Percentiles rank a stretch among this genome's conserved stretches.
These are phyloP conservation scores for Penicillium brasilianum DNA, from an alignment of 2,329 filamentous ascomycete genomes.

Conservation along the genomic window DNA sequence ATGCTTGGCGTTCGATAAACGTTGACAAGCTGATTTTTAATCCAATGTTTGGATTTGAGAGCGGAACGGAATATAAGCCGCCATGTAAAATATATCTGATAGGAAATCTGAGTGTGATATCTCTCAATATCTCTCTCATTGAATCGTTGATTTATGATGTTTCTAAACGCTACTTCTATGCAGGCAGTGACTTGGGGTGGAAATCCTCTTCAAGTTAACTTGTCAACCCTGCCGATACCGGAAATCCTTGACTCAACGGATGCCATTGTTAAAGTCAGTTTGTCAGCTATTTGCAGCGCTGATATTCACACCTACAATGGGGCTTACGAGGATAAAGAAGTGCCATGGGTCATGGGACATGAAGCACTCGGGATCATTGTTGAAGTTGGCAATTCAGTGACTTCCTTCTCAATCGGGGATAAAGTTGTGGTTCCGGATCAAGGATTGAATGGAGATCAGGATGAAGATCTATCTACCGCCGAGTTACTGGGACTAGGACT, in stretches of 20 bases:
- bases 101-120: background rate
- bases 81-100: background rate
- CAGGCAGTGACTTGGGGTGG: slow-evolving; percentile 37
- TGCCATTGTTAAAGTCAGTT: slow-evolving; percentile 43
- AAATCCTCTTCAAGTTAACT: slow-evolving; percentile 31
- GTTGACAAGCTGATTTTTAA: background rate
- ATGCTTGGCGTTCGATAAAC: background rate
- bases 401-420: slow-evolving; percentile 24
- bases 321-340: slow-evolving; percentile 22
- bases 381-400: slow-evolving; percentile 26
- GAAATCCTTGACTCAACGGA: slow-evolving; percentile 32
- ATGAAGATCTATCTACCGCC: background rate
- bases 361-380: slow-evolving; percentile 32
- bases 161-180: slow-evolving; percentile 24
- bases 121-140: background rate
- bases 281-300: slow-evolving; percentile 42
- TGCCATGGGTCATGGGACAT: slow-evolving; percentile 34
- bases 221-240: slow-evolving; percentile 29
- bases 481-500: background rate
- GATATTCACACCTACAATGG: slow-evolving; percentile 45
- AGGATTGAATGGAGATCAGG: background rate
- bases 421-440: slow-evolving; percentile 20
- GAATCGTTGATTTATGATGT: background rate
- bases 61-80: background rate
- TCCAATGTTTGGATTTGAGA: background rate